phyloP scores from a whole-genome alignment of 2,329 filamentous ascomycete species.

The Septoria linicola region DNA sequence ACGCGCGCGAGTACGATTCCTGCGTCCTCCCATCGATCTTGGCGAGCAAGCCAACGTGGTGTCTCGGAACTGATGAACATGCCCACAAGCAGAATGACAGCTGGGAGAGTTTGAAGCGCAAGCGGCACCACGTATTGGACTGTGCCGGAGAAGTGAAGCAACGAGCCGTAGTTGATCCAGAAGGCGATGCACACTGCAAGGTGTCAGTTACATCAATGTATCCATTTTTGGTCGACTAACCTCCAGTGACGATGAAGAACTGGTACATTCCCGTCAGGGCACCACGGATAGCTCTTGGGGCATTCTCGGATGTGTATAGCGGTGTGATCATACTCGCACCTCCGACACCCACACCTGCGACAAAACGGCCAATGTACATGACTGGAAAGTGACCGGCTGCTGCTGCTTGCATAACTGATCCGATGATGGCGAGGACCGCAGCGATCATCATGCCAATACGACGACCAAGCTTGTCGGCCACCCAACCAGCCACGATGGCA shows the following conservation, averaged over 20 bases:
- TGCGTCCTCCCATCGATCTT: conserved; percentile 67
- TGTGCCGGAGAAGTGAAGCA: conserved; percentile 48
- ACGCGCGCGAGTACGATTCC: conserved; percentile 56
- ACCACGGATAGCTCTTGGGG: conserved; percentile 45
- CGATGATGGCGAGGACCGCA: conserved; percentile 59
- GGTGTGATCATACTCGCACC: conserved; percentile 55
- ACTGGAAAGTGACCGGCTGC: conserved; percentile 41
- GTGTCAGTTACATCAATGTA: not conserved
- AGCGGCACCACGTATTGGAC: conserved; percentile 57
- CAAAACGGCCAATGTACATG: conserved; percentile 39
- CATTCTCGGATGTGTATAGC: conserved; percentile 57
- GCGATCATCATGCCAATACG: conserved; percentile 67
- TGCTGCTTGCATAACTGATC: conserved; percentile 70
- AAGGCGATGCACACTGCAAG: conserved; percentile 15
- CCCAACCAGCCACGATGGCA: conserved; percentile 66
- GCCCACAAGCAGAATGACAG: conserved; percentile 59
- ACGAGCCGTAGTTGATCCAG: conserved; percentile 54
- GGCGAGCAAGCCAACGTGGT: conserved; percentile 55
- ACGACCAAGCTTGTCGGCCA: conserved; percentile 69
- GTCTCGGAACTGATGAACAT: conserved; percentile 56
- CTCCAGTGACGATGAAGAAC: conserved; percentile 51
- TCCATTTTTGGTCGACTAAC: not conserved
- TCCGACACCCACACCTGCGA: conserved; percentile 50
- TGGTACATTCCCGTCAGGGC: conserved; percentile 62
- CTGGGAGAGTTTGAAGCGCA: conserved; percentile 64